Evolutionary conservation across 2,329 filamentous ascomycete species (phyloP).

Genomic region (Aspergillus novofumigatus): DNA sequence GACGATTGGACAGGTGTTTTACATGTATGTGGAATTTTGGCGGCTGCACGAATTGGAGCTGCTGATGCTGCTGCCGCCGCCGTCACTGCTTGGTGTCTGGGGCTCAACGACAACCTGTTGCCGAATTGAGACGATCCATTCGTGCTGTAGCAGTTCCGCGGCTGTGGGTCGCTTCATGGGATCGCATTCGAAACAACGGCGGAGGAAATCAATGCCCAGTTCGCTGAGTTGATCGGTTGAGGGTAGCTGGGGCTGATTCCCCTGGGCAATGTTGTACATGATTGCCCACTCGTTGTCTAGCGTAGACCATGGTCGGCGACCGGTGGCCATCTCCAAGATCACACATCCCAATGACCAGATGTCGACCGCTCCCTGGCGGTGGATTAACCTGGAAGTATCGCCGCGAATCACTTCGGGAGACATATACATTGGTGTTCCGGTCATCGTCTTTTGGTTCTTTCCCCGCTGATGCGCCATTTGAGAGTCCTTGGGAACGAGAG

Average conservation of each 20-base stretch:
- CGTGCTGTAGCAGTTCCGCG: conserved; percentile 85
- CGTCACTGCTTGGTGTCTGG: conserved; percentile 35
- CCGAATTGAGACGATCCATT: conserved; percentile 66
- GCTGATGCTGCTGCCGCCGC: conserved; percentile 35
- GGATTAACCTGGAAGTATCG: conserved; percentile 65
- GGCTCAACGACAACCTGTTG: conserved; percentile 46
- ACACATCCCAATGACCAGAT: conserved; percentile 97
- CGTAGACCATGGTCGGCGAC: conserved; percentile 86
- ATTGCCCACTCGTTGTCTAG: conserved; percentile 99
- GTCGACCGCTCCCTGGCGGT: conserved; percentile 81
- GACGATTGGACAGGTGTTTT: not conserved
- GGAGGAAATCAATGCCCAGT: conserved; percentile 81
- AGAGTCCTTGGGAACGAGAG: conserved; percentile 26
- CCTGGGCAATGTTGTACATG: conserved; percentile 99
- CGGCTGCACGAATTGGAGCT: conserved; percentile 25
- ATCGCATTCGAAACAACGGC: conserved; percentile 80
- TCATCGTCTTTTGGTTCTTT: conserved; percentile 80
- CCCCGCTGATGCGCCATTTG: conserved; percentile 28
- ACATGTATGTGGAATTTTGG: conserved; percentile 26
- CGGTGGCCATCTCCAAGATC: conserved; percentile 95
- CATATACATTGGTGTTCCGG: conserved; percentile 99
- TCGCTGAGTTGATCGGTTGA: conserved; percentile 76
- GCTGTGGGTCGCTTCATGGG: conserved; percentile 74
- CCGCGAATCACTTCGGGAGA: conserved; percentile 97
- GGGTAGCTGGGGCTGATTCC: conserved; percentile 85